Conservation (phyloP, 768 basidiomycete species). For the Xerocomellus chrysenteron region DNA sequence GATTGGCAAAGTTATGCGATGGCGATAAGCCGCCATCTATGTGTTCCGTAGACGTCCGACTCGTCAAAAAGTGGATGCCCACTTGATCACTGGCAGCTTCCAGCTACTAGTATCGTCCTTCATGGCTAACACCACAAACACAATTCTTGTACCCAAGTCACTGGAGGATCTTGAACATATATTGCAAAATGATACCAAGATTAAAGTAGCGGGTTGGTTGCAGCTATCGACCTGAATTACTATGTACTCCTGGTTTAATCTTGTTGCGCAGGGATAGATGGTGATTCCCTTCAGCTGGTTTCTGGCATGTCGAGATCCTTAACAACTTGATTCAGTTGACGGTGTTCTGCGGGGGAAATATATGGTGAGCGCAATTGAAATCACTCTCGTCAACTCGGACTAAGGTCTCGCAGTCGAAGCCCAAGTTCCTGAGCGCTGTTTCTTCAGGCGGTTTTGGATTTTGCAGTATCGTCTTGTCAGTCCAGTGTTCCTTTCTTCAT, state of each 20-base stretch:
- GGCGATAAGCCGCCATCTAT: conserved; percentile 8
- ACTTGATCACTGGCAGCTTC: too few species aligned
- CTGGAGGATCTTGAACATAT: conserved; percentile 55
- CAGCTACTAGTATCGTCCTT: background rate
- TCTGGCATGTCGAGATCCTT: conserved; percentile 2
- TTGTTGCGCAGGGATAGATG: conserved; percentile 56
- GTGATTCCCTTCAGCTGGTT: conserved; percentile 38
- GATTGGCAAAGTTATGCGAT: conserved; percentile 33
- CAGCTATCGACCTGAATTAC: background rate
- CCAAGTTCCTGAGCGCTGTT: conserved; percentile 84
- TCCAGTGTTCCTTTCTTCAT: conserved; percentile 7
- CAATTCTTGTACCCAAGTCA: conserved; percentile 45
- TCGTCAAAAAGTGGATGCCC: background rate
- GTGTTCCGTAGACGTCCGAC: background rate
- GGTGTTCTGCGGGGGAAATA: conserved; percentile 94
- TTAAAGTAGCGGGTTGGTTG: conserved; percentile 86
- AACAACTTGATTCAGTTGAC: conserved; percentile 58
- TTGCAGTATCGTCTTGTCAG: conserved; percentile 89
- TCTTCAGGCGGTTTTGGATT: conserved; percentile 87
- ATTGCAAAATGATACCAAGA: conserved; percentile 68
- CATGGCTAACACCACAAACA: conserved; percentile 12
- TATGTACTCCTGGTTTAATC: background rate
- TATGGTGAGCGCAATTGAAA: conserved; percentile 52
- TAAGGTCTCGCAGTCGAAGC: conserved; percentile 63
- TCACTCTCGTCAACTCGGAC: conserved; percentile 1